Percentiles rank a stretch among this genome's conserved stretches.
phyloP scores from a whole-genome alignment of 2,329 filamentous ascomycete genomes.

The Alternaria gaisen region DNA sequence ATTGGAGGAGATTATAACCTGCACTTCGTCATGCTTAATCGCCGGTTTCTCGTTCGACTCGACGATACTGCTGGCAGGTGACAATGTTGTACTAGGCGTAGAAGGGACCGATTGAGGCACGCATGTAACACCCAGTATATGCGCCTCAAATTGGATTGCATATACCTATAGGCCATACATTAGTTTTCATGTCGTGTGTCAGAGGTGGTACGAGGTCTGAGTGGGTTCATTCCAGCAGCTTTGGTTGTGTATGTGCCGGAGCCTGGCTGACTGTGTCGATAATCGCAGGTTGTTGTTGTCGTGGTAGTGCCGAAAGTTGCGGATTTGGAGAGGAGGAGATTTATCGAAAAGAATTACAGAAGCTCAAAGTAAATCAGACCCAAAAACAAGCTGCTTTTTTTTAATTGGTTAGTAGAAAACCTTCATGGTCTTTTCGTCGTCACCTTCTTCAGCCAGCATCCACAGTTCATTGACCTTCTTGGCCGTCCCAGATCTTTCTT shows the following conservation, averaged over 20 bases:
- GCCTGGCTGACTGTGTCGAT: neutral
- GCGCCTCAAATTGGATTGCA: neutral
- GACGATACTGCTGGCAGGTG: neutral
- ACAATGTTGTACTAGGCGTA: neutral
- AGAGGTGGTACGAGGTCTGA: neutral
- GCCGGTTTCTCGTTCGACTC: neutral
- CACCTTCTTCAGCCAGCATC: conserved; percentile 32
- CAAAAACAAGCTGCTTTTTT: neutral
- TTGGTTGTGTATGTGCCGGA: neutral
- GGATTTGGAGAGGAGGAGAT: neutral
- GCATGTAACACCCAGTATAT: neutral
- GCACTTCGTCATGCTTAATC: neutral
- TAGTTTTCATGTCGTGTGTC: neutral
- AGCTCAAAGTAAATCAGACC: neutral
- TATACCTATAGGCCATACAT: neutral
- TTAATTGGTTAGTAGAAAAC: conserved; percentile 41
- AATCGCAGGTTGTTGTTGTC: neutral
- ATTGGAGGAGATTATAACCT: neutral
- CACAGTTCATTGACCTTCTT: conserved; percentile 37
- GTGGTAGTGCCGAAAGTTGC: neutral
- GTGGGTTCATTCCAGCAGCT: neutral
- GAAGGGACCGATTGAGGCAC: neutral
- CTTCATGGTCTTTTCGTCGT: conserved; percentile 28
- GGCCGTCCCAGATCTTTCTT: conserved; percentile 25
- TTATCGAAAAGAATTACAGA: neutral